A percentile compares a stretch with the other conserved stretches of the same genome.
Conservation (phyloP, 2,329 filamentous ascomycete genomes). For the Fusarium udum region DNA sequence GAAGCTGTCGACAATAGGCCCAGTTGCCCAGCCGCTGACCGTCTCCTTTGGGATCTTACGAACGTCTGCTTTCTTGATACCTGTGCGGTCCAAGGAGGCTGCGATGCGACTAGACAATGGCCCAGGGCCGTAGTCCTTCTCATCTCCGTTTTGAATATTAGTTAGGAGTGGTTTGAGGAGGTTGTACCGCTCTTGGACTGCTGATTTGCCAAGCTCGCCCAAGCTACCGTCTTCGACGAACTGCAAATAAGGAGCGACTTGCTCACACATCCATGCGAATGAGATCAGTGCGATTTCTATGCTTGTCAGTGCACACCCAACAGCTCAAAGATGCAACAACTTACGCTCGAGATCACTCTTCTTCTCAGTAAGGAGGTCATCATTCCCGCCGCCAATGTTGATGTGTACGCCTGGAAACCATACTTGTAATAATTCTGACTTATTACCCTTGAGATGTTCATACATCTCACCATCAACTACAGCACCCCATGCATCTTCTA, state of each 20-base stretch:
- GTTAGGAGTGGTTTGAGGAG: slow-evolving; percentile 36
- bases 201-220: slow-evolving; percentile 18
- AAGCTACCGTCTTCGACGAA: slow-evolving; percentile 21
- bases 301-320: background rate
- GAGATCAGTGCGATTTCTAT: slow-evolving; percentile 41
- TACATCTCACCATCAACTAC: slow-evolving; percentile 36
- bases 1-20: slow-evolving; percentile 41
- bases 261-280: slow-evolving; percentile 43
- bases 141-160: slow-evolving; percentile 21
- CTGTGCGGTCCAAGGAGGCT: slow-evolving; percentile 17
- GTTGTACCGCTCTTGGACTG: slow-evolving; percentile 33
- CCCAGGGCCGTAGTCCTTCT: slow-evolving; percentile 29
- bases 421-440: slow-evolving; percentile 36
- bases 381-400: slow-evolving; percentile 41
- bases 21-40: slow-evolving; percentile 38
- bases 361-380: slow-evolving; percentile 31
- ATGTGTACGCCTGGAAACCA: slow-evolving; percentile 44
- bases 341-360: slow-evolving; percentile 41
- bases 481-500: slow-evolving; percentile 23
- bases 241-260: slow-evolving; percentile 32
- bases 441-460: slow-evolving; percentile 14
- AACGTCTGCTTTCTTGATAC: slow-evolving; percentile 26
- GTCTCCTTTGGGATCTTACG: slow-evolving; percentile 26
- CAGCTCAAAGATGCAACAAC: background rate
- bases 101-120: slow-evolving; percentile 19